phyloP scores from a whole-genome alignment of 176 grass and related monocot species.

The Oryza brachyantha region DNA sequence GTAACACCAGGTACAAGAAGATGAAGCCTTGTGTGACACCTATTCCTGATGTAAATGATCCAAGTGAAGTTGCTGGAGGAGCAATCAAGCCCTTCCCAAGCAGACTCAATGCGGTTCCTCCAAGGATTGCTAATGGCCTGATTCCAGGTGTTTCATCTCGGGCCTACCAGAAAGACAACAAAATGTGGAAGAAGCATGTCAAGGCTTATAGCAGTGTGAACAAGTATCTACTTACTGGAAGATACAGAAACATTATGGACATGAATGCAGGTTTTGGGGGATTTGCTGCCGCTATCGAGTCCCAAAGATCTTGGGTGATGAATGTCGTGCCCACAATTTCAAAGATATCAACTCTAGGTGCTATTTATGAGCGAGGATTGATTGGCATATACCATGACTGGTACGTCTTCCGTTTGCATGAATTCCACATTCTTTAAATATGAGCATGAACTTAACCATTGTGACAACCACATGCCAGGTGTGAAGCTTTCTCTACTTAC shows the following conservation, averaged over 20 bases:
- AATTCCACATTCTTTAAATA: background rate
- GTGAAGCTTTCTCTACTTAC: conserved; percentile 90
- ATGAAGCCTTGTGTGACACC: conserved; percentile 86
- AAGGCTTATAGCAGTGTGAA: conserved; percentile 78
- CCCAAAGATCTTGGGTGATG: conserved; percentile 84
- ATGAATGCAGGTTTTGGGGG: conserved; percentile 85
- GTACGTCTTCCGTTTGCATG: conserved; percentile 30
- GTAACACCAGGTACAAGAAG: conserved; percentile 59
- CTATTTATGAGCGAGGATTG: conserved; percentile 79
- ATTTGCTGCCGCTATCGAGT: conserved; percentile 72
- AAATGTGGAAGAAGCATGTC: conserved; percentile 78
- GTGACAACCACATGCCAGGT: conserved; percentile 41
- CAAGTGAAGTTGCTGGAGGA: conserved; percentile 64
- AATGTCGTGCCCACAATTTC: conserved; percentile 74
- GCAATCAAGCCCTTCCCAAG: conserved; percentile 74
- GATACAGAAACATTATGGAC: conserved; percentile 93
- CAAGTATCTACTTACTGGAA: conserved; percentile 68
- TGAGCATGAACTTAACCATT: conserved; percentile 8
- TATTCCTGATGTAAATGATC: conserved; percentile 59
- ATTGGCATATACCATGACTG: conserved; percentile 95
- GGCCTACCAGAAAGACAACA: conserved; percentile 67
- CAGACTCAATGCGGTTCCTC: conserved; percentile 76
- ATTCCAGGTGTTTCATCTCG: conserved; percentile 59
- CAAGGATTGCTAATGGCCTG: conserved; percentile 66
- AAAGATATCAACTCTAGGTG: conserved; percentile 56